Evolutionary conservation across 208 protist species (phyloP).

Genomic region (Leishmania tarentolae): DNA sequence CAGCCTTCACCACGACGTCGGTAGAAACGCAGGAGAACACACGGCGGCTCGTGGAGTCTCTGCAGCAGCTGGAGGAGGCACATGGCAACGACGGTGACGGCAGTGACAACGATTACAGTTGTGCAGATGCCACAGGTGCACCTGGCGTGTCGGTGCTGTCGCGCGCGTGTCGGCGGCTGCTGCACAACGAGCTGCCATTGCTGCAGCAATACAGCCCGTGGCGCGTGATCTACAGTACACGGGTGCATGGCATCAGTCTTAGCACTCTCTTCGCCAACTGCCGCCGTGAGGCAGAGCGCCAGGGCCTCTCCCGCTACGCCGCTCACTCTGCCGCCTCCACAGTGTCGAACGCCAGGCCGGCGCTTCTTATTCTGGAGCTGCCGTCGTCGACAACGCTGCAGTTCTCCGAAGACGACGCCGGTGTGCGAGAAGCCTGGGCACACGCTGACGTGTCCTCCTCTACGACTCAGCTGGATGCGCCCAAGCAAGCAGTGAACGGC

Average conservation of each 20-base stretch:
- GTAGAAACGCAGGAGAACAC: conserved; percentile 55
- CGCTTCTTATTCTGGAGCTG: conserved; percentile 74
- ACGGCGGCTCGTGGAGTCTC: conserved; percentile 33
- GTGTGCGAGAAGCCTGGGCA: conserved; percentile 35
- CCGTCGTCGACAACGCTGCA: conserved; percentile 33
- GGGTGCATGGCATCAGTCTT: conserved; percentile 65
- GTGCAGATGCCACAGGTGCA: background rate
- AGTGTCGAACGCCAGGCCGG: conserved; percentile 23
- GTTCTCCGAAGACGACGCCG: conserved; percentile 41
- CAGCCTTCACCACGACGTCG: conserved; percentile 63
- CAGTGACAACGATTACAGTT: background rate
- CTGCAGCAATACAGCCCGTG: conserved; percentile 67
- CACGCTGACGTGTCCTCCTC: background rate
- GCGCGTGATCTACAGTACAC: conserved; percentile 77
- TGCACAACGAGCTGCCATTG: conserved; percentile 65
- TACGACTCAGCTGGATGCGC: too few relatives aligned
- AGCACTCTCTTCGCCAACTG: conserved; percentile 55
- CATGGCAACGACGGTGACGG: background rate
- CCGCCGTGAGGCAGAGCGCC: conserved; percentile 38
- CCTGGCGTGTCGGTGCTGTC: conserved; percentile 50
- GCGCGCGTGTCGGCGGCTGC: conserved; percentile 38
- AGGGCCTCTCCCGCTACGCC: background rate
- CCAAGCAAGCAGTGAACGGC: too few relatives aligned
- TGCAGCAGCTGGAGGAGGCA: conserved; percentile 27
- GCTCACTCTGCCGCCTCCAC: background rate